phyloP scores from a whole-genome alignment of 2,329 filamentous ascomycete genomes.

The Aspergillus clavatus region DNA sequence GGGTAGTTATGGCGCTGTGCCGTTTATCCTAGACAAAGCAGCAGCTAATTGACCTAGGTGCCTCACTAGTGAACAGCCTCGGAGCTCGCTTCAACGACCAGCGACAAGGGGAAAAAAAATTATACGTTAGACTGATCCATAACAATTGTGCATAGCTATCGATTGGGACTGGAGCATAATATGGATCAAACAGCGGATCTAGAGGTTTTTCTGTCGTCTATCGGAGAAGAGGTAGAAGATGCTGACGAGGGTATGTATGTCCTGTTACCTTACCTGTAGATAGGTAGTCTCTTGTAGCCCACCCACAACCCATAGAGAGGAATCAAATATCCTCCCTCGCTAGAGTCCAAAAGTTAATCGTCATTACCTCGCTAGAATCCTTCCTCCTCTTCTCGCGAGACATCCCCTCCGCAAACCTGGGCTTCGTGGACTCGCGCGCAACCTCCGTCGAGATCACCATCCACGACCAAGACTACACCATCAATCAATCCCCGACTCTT shows the following conservation, averaged over 20 bases:
- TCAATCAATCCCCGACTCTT: conserved; percentile 78
- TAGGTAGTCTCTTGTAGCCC: conserved; percentile 1
- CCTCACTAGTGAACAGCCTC: neutral
- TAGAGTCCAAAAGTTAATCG: conserved; percentile 3
- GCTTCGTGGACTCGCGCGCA: conserved; percentile 74
- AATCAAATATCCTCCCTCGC: too few species aligned
- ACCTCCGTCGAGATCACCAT: conserved; percentile 63
- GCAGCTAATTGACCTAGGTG: neutral
- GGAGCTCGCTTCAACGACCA: neutral
- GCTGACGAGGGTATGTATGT: conserved; percentile 56
- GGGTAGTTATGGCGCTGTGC: neutral
- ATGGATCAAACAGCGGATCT: conserved; percentile 16
- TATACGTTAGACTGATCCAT: neutral
- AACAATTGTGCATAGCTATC: neutral
- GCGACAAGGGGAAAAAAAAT: too few species aligned
- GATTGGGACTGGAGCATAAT: neutral
- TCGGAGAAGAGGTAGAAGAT: conserved; percentile 52
- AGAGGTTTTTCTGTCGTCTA: conserved; percentile 33
- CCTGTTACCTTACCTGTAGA: too few species aligned
- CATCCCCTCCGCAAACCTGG: conserved; percentile 70
- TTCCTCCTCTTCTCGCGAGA: conserved; percentile 79
- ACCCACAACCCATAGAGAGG: conserved; percentile 1
- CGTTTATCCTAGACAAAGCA: neutral
- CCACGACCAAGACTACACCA: conserved; percentile 63
- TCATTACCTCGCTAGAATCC: conserved; percentile 67